A percentile compares a stretch with the other conserved stretches of the same genome.
Evolutionary conservation across 108 stramenopile species (phyloP).

Genomic region (Conticribra guillardii): DNA sequence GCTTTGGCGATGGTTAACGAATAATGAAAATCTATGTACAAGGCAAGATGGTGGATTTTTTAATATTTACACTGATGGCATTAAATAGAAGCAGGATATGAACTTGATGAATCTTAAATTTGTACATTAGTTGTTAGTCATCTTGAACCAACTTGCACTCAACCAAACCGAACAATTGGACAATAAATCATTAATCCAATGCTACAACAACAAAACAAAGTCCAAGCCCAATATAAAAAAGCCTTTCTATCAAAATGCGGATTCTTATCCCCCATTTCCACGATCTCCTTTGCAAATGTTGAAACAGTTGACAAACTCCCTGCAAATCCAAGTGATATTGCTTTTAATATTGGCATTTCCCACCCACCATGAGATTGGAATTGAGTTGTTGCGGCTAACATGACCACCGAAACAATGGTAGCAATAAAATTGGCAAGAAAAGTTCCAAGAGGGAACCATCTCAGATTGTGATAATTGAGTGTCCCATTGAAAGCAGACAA

Average conservation of each 20-base stretch:
- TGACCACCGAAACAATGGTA: slow-evolving; percentile 45
- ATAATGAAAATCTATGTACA: not conserved
- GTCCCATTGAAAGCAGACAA: slow-evolving; percentile 56
- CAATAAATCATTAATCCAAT: slow-evolving; percentile 59
- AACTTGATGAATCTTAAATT: too few species aligned
- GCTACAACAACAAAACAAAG: slow-evolving; percentile 48
- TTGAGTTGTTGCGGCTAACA: slow-evolving; percentile 23
- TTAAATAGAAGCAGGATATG: too few species aligned
- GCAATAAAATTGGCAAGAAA: slow-evolving; percentile 64
- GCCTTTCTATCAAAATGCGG: slow-evolving; percentile 46
- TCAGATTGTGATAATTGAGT: slow-evolving; percentile 2
- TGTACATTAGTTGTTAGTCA: too few species aligned
- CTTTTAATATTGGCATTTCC: slow-evolving; percentile 36
- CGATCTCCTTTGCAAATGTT: slow-evolving; percentile 70
- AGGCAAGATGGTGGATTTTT: too few species aligned
- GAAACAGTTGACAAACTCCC: slow-evolving; percentile 84
- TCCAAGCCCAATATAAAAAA: slow-evolving; percentile 55
- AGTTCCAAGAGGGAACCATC: slow-evolving; percentile 80
- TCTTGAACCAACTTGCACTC: not conserved
- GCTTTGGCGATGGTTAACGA: slow-evolving; percentile 60
- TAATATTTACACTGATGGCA: too few species aligned
- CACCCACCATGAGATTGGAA: slow-evolving; percentile 24
- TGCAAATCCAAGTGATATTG: slow-evolving; percentile 57
- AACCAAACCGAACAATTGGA: slow-evolving; percentile 48
- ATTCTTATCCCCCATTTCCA: slow-evolving; percentile 41